A percentile compares a stretch with the other conserved stretches of the same genome.
Conservation (phyloP, 805 yeast species). For the Yarrowia sp. region DNA sequence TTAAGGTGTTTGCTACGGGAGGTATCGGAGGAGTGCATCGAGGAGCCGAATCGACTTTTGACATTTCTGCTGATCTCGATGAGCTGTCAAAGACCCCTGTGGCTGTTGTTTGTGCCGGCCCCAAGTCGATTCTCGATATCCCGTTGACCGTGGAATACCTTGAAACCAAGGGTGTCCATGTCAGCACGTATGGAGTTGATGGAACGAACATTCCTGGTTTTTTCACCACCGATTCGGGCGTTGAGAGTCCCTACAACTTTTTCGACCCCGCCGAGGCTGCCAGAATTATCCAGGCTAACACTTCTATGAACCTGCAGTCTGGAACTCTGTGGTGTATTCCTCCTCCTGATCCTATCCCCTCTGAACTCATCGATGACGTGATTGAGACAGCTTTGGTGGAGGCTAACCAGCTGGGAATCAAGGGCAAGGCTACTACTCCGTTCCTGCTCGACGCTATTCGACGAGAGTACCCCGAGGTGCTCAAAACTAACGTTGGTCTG, state of each 20-base stretch:
- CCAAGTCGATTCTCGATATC: constrained; percentile 84
- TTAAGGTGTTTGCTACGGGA: constrained; percentile 88
- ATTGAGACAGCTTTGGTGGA: constrained; percentile 65
- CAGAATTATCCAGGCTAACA: constrained; percentile 56
- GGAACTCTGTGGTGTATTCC: constrained; percentile 85
- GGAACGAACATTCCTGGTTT: constrained; percentile 78
- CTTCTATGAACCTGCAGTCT: constrained; percentile 59
- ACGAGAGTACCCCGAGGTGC: constrained; percentile 56
- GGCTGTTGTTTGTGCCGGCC: constrained; percentile 92
- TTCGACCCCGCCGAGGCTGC: constrained; percentile 67
- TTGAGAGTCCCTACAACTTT: constrained; percentile 71
- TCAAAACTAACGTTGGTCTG: constrained; percentile 72
- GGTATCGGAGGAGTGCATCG: constrained; percentile 93
- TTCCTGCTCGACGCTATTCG: constrained; percentile 66
- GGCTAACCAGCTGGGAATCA: constrained; percentile 60
- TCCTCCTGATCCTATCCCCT: constrained; percentile 70
- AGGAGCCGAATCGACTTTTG: constrained; percentile 76
- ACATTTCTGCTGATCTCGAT: constrained; percentile 84
- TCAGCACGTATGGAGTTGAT: constrained; percentile 65
- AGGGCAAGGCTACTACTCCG: constrained; percentile 83
- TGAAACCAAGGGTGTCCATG: constrained; percentile 91
- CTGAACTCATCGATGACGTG: constrained; percentile 59
- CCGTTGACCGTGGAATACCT: constrained; percentile 81
- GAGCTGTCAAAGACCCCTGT: constrained; percentile 84
- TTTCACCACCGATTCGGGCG: constrained; percentile 77